Conservation (phyloP, 352 stramenopile genomes). For the Globisporangium spinosum region DNA sequence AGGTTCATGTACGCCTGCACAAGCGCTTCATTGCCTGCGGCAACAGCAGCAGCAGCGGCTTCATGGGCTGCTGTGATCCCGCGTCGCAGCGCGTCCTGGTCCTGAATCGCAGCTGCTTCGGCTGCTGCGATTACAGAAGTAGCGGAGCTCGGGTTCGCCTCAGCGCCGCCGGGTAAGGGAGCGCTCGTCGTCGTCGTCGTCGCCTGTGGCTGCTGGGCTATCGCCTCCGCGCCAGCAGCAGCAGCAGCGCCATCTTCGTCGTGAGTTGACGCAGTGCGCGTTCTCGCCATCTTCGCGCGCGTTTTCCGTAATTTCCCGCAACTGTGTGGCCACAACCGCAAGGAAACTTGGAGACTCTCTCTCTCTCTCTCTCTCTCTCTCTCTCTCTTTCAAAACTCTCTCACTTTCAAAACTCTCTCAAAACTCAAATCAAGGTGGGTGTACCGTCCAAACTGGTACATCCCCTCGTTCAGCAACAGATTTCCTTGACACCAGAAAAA, state of each 20-base stretch:
- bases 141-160: neutral
- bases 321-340: constrained; percentile 17
- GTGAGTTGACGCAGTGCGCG: neutral
- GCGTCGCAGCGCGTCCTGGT: constrained; percentile 7
- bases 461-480: neutral
- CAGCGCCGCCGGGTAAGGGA: too few species aligned
- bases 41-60: constrained; percentile 10
- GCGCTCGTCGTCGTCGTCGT: neutral
- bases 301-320: constrained; percentile 19
- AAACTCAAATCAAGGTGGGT: neutral
- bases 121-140: neutral
- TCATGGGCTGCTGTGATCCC: constrained; percentile 11
- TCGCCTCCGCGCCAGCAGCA: neutral
- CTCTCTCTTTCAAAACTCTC: neutral
- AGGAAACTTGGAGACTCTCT: neutral
- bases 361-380: too few species aligned
- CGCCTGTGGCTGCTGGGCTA: neutral
- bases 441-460: neutral
- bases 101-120: neutral
- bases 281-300: constrained; percentile 10
- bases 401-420: neutral
- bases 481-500: neutral
- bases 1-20: constrained; percentile 23
- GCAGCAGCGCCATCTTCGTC: constrained; percentile 6
- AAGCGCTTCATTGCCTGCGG: constrained; percentile 14